phyloP scores from a whole-genome alignment of 2,329 filamentous ascomycete genomes.

The Passalora sequoiae region DNA sequence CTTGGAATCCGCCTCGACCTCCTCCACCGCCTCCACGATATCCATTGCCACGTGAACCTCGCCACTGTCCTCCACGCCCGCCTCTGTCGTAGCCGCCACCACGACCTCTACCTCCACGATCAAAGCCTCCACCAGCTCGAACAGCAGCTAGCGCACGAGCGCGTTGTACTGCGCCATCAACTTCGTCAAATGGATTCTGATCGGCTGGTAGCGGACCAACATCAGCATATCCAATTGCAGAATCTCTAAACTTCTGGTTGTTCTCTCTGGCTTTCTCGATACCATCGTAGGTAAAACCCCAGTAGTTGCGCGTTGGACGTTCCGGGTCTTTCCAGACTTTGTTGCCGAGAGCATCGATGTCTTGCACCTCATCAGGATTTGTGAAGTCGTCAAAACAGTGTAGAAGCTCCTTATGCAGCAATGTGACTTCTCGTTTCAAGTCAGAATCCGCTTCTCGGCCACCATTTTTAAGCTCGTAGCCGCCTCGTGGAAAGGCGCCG shows the following conservation, averaged over 20 bases:
- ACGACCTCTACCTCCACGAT: constrained; percentile 6
- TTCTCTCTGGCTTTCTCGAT: constrained; percentile 23
- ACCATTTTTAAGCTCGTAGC: constrained; percentile 23
- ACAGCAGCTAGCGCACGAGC: constrained; percentile 18
- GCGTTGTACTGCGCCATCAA: constrained; percentile 20
- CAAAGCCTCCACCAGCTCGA: constrained; percentile 11
- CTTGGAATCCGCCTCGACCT: constrained; percentile 2
- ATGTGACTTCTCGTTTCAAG: constrained; percentile 21
- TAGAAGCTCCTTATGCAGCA: constrained; percentile 24
- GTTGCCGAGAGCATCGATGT: constrained; percentile 32
- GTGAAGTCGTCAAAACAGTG: constrained; percentile 27
- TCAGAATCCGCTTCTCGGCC: constrained; percentile 19
- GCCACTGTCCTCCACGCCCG: constrained; percentile 9
- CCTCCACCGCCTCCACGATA: constrained; percentile 11
- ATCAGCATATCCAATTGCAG: constrained; percentile 22
- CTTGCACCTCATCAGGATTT: constrained; percentile 25
- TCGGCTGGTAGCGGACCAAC: constrained; percentile 8
- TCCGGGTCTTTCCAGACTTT: constrained; percentile 29
- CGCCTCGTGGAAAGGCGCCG: constrained; percentile 24
- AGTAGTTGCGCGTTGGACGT: constrained; percentile 31
- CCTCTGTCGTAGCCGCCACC: constrained; percentile 6
- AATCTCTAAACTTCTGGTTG: constrained; percentile 11
- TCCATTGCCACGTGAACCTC: constrained; percentile 9
- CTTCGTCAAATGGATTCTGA: constrained; percentile 10
- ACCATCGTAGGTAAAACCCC: constrained; percentile 26